phyloP scores from a whole-genome alignment of 306 rosid species.

The Fragaria nilgerrensis region DNA sequence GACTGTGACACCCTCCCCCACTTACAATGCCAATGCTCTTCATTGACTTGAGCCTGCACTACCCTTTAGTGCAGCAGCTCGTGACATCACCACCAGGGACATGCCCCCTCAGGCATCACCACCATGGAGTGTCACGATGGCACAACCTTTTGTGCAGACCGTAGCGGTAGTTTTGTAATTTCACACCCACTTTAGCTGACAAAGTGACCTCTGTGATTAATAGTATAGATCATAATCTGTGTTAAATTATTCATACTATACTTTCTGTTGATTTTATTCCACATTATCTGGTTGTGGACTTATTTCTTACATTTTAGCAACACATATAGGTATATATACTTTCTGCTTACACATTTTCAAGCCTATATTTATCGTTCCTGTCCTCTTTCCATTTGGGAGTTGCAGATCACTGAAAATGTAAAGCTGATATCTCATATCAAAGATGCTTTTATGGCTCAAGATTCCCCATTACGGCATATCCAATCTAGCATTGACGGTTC shows the following conservation, averaged over 20 bases:
- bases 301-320: not conserved
- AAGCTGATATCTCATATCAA: conserved; percentile 55
- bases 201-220: too few species aligned
- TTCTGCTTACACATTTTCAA: conserved; percentile 16
- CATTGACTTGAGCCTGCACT: too few species aligned
- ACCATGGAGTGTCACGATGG: too few species aligned
- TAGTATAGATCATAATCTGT: not conserved
- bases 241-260: not conserved
- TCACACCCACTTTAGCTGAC: too few species aligned
- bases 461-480: conserved; percentile 38
- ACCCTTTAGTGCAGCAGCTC: too few species aligned
- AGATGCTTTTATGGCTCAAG: conserved; percentile 60
- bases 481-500: conserved; percentile 43
- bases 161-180: too few species aligned
- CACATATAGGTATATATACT: not conserved
- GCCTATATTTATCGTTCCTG: conserved; percentile 21
- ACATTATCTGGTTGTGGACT: not conserved
- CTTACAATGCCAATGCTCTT: too few species aligned
- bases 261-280: not conserved
- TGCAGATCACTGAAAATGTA: conserved; percentile 78
- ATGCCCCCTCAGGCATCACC: too few species aligned
- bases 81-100: too few species aligned
- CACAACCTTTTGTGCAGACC: too few species aligned
- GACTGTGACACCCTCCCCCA: too few species aligned
- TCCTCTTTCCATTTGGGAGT: conserved; percentile 23